These are phyloP conservation scores for Hypsizygus ulmarius DNA, from an alignment of 1,284 basidiomycete species.

Conservation along the genomic window DNA sequence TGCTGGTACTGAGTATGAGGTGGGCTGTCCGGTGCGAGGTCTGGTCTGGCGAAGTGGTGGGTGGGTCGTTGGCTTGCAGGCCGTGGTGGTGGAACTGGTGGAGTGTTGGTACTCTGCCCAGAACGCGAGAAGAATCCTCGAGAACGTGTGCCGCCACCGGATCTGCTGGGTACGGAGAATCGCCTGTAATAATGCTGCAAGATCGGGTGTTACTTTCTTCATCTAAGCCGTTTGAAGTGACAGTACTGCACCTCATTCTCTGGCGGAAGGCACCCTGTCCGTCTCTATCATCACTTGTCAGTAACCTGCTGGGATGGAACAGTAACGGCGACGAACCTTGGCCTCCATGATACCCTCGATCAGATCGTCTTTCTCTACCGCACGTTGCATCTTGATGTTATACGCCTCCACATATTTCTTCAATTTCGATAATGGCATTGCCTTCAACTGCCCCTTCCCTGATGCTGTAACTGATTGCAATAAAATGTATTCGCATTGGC, in stretches of 20 bases:
- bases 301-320: neutral
- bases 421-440: constrained; percentile 54
- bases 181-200: constrained; percentile 57
- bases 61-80: constrained; percentile 21
- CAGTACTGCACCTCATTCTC: constrained; percentile 47
- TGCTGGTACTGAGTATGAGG: too few species aligned
- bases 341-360: constrained; percentile 59
- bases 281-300: constrained; percentile 29
- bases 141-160: constrained; percentile 35
- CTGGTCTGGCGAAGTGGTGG: constrained; percentile 40
- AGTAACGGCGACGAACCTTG: constrained; percentile 42
- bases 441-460: constrained; percentile 52
- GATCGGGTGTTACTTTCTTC: constrained; percentile 6
- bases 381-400: constrained; percentile 56
- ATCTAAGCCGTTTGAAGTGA: neutral
- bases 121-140: constrained; percentile 55
- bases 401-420: constrained; percentile 70
- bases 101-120: constrained; percentile 22
- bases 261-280: constrained; percentile 54
- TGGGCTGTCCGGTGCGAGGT: constrained; percentile 38
- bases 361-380: constrained; percentile 74
- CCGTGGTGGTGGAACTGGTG: constrained; percentile 29
- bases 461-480: constrained; percentile 59
- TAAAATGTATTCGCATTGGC: constrained; percentile 10
- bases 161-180: constrained; percentile 59